These are phyloP conservation scores for Polyporus arcularius DNA, from an alignment of 768 basidiomycete species.

Conservation along the genomic window DNA sequence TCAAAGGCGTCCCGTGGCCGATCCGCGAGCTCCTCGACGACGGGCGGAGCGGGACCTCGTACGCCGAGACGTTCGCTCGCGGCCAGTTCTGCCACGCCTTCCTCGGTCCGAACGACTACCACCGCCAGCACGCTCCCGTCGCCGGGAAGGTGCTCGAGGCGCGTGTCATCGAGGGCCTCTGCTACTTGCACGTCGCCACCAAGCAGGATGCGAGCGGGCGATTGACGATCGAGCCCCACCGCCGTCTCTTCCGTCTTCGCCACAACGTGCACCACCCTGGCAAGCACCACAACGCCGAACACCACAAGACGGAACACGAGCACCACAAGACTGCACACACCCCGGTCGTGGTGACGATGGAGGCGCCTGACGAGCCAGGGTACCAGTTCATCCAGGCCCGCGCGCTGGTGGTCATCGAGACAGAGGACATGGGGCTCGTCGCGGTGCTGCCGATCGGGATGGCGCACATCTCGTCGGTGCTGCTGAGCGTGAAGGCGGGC, in stretches of 20 bases:
- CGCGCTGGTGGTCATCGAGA: conserved; percentile 23
- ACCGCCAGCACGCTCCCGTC: conserved; percentile 26
- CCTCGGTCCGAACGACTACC: conserved; percentile 23
- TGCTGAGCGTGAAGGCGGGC: conserved; percentile 20
- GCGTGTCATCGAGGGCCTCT: conserved; percentile 21
- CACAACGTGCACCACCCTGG: no score
- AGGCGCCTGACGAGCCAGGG: conserved; percentile 21
- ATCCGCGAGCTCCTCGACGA: conserved; percentile 22
- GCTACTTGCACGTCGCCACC: conserved; percentile 24
- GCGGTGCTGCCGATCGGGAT: conserved; percentile 26
- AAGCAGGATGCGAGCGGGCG: neutral
- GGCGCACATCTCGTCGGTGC: conserved; percentile 27
- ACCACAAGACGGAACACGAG: no score
- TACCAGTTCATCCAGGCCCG: conserved; percentile 28
- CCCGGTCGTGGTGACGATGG: conserved; percentile 2
- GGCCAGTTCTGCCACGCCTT: conserved; percentile 22
- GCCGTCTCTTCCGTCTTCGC: neutral
- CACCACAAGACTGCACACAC: neutral
- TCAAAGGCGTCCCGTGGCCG: conserved; percentile 22
- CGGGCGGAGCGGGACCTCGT: neutral
- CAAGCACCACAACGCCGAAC: neutral
- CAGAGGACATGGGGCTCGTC: conserved; percentile 20
- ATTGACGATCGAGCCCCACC: neutral
- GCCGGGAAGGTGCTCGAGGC: conserved; percentile 20
- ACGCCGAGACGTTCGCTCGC: conserved; percentile 13